phyloP scores from a whole-genome alignment of 148 eudicot species.

The Dianthus caryophyllus region DNA sequence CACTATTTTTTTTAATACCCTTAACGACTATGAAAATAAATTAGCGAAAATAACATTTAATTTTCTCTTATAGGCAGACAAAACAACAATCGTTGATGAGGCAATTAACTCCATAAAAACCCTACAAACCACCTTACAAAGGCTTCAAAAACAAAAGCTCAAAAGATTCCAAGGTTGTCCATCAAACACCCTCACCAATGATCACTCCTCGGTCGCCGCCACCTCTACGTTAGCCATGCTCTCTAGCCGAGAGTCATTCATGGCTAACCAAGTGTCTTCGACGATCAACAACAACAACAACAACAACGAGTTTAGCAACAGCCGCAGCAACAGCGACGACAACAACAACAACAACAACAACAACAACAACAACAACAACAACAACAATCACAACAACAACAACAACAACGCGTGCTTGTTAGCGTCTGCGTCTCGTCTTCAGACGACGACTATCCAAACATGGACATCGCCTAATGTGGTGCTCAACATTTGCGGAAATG shows the following conservation, averaged over 20 bases:
- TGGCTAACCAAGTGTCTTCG: constrained; percentile 61
- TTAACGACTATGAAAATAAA: no score
- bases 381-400: background rate
- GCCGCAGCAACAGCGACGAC: background rate
- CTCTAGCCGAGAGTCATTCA: constrained; percentile 3
- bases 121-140: constrained; percentile 42
- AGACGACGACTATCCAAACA: constrained; percentile 41
- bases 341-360: background rate
- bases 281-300: background rate
- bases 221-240: constrained; percentile 1
- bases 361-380: background rate
- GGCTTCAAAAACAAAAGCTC: constrained; percentile 51
- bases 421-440: constrained; percentile 24
- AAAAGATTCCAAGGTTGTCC: constrained; percentile 33
- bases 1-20: no score
- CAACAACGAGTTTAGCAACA: no score
- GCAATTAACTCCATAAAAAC: constrained; percentile 55
- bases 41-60: no score
- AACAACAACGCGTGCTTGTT: background rate
- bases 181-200: constrained; percentile 1
- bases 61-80: constrained; percentile 62
- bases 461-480: constrained; percentile 68
- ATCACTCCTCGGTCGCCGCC: constrained; percentile 2
- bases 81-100: constrained; percentile 72
- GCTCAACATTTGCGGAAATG: constrained; percentile 54